Evolutionary conservation across 1,284 basidiomycete species (phyloP).

Genomic region (Puccinia coronata): DNA sequence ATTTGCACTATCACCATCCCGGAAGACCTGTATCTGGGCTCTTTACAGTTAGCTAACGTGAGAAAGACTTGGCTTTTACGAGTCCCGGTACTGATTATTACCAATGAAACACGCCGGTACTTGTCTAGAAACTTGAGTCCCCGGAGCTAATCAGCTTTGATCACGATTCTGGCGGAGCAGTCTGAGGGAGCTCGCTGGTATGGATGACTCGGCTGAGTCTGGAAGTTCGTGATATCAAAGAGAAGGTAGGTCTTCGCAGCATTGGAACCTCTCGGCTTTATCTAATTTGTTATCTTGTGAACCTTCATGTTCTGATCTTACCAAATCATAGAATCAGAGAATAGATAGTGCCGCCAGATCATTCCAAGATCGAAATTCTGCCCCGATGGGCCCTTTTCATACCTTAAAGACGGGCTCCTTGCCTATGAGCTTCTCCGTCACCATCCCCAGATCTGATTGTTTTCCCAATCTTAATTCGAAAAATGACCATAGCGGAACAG

Average conservation of each 20-base stretch:
- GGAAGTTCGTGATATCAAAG: neutral
- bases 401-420: neutral
- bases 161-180: neutral
- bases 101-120: slow-evolving; percentile 6
- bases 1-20: neutral
- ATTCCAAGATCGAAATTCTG: neutral
- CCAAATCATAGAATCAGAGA: neutral
- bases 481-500: neutral
- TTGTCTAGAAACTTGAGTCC: neutral
- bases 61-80: neutral
- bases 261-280: neutral
- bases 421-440: neutral
- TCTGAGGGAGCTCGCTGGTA: slow-evolving; percentile 7
- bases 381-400: neutral
- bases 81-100: slow-evolving; percentile 2
- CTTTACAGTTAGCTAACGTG: neutral
- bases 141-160: neutral
- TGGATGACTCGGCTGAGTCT: neutral
- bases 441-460: neutral
- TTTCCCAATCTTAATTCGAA: neutral
- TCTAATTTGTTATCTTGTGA: neutral
- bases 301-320: neutral
- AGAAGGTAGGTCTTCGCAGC: neutral
- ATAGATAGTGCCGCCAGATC: neutral
- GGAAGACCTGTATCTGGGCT: neutral